These are phyloP conservation scores for Apiospora phragmitis DNA, from an alignment of 2,329 filamentous ascomycete species.

Conservation along the genomic window DNA sequence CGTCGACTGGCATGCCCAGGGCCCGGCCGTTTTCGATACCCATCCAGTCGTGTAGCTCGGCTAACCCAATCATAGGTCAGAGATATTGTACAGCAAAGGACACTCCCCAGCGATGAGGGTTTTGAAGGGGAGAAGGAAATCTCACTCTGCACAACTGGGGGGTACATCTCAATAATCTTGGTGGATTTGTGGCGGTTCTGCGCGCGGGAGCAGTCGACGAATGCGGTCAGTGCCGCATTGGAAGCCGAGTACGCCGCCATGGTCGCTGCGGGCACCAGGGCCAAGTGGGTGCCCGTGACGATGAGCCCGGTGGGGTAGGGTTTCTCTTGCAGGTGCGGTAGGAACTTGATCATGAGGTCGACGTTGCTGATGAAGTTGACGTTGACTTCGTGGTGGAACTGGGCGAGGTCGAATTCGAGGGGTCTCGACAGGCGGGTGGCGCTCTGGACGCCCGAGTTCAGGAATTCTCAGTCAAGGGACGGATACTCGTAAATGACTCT, in stretches of 20 bases:
- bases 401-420: conserved; percentile 37
- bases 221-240: conserved; percentile 46
- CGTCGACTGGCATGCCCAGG: conserved; percentile 49
- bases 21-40: conserved; percentile 40
- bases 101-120: background rate
- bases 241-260: conserved; percentile 48
- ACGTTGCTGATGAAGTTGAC: conserved; percentile 48
- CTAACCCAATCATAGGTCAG: background rate
- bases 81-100: background rate
- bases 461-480: conserved; percentile 50
- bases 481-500: conserved; percentile 37
- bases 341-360: conserved; percentile 43
- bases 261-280: conserved; percentile 42
- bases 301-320: conserved; percentile 23
- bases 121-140: conserved; percentile 18
- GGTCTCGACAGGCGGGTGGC: conserved; percentile 43
- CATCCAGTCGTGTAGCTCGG: conserved; percentile 42
- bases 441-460: conserved; percentile 52
- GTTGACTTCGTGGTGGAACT: conserved; percentile 41
- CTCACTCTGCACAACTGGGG: conserved; percentile 36
- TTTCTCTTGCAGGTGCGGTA: conserved; percentile 40
- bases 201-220: conserved; percentile 44
- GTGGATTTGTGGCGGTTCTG: conserved; percentile 30
- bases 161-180: conserved; percentile 44
- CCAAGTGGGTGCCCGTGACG: conserved; percentile 31